Conservation (phyloP, 208 protist species). For the Crithidia brevicula region DNA sequence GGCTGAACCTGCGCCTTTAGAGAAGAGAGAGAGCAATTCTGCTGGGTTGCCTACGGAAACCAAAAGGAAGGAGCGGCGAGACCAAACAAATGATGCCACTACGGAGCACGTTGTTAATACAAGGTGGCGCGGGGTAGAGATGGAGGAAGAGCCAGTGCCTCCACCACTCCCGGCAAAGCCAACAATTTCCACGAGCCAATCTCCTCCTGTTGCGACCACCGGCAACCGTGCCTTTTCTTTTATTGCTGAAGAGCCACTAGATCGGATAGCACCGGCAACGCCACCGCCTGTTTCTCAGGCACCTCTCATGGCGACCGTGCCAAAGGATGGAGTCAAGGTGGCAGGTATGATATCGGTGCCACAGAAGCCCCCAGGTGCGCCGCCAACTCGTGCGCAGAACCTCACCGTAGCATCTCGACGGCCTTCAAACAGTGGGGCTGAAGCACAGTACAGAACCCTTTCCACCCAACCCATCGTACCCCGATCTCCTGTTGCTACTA, state of each 20-base stretch:
- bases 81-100: too few species aligned
- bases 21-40: too few species aligned
- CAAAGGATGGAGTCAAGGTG: too few species aligned
- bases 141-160: too few species aligned
- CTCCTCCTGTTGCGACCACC: neutral
- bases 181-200: neutral
- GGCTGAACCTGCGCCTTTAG: neutral
- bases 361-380: neutral
- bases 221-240: neutral
- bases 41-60: too few species aligned
- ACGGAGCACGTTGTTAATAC: too few species aligned
- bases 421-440: neutral
- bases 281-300: neutral
- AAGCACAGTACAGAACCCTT: neutral
- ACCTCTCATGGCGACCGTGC: neutral
- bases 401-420: neutral
- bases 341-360: neutral
- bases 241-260: neutral
- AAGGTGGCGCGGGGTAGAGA: too few species aligned
- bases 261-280: neutral
- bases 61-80: too few species aligned
- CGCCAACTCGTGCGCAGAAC: neutral
- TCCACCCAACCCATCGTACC: slow-evolving; percentile 11
- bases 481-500: too few species aligned
- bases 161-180: too few species aligned